Evolutionary conservation across 2,329 filamentous ascomycete species (phyloP).

Genomic region (Xylaria sp.): DNA sequence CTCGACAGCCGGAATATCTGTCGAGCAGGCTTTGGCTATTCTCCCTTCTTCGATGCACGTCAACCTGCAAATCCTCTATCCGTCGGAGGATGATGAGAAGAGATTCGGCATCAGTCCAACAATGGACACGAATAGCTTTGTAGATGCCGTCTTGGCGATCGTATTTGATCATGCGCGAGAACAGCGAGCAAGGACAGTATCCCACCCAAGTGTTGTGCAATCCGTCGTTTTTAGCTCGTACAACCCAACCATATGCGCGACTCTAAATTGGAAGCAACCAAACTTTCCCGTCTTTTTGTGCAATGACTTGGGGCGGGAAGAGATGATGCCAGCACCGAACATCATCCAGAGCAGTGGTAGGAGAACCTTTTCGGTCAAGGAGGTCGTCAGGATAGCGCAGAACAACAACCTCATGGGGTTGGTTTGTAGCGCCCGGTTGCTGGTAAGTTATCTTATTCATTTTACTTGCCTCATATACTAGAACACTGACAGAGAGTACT

Average conservation of each 20-base stretch:
- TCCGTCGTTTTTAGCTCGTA: conserved; percentile 96
- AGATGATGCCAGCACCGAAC: conserved; percentile 53
- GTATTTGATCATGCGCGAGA: conserved; percentile 91
- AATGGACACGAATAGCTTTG: conserved; percentile 85
- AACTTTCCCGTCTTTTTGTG: conserved; percentile 97
- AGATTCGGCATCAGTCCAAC: conserved; percentile 76
- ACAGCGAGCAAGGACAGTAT: conserved; percentile 69
- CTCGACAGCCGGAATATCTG: conserved; percentile 79
- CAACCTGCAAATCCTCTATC: conserved; percentile 92
- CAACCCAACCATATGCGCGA: conserved; percentile 89
- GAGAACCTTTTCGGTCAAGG: conserved; percentile 87
- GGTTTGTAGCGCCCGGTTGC: conserved; percentile 85
- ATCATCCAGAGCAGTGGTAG: conserved; percentile 69
- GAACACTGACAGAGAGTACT: conserved; percentile 15
- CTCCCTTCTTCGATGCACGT: conserved; percentile 85
- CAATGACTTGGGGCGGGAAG: conserved; percentile 83
- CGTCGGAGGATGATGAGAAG: conserved; percentile 78
- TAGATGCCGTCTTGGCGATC: conserved; percentile 82
- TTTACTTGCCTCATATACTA: not conserved
- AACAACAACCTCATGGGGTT: conserved; percentile 99
- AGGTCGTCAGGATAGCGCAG: conserved; percentile 90
- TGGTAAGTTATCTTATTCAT: conserved; percentile 69
- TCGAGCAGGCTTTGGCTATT: conserved; percentile 79
- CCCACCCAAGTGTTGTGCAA: conserved; percentile 77
- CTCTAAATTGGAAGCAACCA: conserved; percentile 98